Percentiles rank a stretch among this genome's conserved stretches.
phyloP scores from a whole-genome alignment of 1,284 basidiomycete species.

The Ceratobasidium sp. region DNA sequence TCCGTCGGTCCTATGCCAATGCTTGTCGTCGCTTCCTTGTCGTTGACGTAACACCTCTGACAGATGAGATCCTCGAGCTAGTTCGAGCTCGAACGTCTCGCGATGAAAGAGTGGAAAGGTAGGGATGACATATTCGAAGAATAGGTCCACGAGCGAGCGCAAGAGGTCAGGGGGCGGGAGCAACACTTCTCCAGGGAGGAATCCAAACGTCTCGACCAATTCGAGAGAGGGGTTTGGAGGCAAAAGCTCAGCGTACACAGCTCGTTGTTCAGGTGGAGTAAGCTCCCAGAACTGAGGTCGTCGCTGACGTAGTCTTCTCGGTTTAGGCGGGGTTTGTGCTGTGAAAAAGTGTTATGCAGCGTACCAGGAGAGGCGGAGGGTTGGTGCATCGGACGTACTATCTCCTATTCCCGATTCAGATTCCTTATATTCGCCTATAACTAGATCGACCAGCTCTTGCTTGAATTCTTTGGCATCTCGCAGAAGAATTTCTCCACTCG shows the following conservation, averaged over 20 bases:
- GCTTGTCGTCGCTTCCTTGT: slow-evolving; percentile 57
- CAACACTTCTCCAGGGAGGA: neutral
- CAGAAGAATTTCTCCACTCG: slow-evolving; percentile 36
- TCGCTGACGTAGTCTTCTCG: neutral
- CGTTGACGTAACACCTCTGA: neutral
- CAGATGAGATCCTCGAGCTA: slow-evolving; percentile 6
- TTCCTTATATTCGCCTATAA: neutral
- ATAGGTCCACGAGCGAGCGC: slow-evolving; percentile 60
- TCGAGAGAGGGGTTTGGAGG: neutral
- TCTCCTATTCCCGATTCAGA: neutral
- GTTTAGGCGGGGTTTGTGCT: neutral
- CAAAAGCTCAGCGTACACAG: neutral
- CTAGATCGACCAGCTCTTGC: slow-evolving; percentile 15
- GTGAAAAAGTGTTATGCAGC: too few relatives aligned
- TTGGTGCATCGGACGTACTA: neutral
- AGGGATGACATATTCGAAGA: slow-evolving; percentile 60
- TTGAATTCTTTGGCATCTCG: slow-evolving; percentile 30
- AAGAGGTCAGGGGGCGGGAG: slow-evolving; percentile 68
- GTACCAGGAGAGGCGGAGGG: neutral
- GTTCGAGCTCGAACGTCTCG: slow-evolving; percentile 57
- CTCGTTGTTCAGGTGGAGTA: slow-evolving; percentile 17
- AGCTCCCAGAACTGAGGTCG: slow-evolving; percentile 16
- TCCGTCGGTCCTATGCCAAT: slow-evolving; percentile 56
- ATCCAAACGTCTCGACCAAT: neutral
- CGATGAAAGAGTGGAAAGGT: slow-evolving; percentile 63